Conservation (phyloP, 371 early-diverging fungal species). For the Chytridium lagenaria region DNA sequence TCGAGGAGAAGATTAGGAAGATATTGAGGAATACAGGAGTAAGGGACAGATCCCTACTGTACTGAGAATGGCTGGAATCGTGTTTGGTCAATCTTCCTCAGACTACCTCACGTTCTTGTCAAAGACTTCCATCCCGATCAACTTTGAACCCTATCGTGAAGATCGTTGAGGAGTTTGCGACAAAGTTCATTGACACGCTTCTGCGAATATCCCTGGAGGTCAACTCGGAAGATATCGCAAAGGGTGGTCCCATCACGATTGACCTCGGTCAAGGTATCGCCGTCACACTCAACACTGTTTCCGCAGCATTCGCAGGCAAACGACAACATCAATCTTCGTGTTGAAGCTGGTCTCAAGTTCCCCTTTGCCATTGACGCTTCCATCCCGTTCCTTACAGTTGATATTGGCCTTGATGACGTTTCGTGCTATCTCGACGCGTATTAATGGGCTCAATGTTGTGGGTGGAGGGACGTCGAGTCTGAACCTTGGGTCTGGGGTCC, state of each 20-base stretch:
- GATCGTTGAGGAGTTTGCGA: neutral
- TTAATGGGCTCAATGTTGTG: constrained; percentile 27
- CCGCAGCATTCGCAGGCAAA: constrained; percentile 22
- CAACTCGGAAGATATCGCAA: constrained; percentile 11
- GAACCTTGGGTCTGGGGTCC: constrained; percentile 17
- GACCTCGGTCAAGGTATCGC: constrained; percentile 18
- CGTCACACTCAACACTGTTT: constrained; percentile 28
- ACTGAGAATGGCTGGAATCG: too few species aligned
- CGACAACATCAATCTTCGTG: constrained; percentile 16
- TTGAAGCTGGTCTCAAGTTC: constrained; percentile 28
- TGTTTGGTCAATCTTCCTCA: too few species aligned
- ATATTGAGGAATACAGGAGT: too few species aligned
- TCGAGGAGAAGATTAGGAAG: too few species aligned
- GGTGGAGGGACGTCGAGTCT: constrained; percentile 26
- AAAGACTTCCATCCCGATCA: neutral
- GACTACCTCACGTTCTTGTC: constrained; percentile 13
- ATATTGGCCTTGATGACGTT: constrained; percentile 30
- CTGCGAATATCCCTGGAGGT: constrained; percentile 10
- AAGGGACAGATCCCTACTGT: too few species aligned
- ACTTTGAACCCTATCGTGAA: too few species aligned
- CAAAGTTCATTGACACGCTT: constrained; percentile 2
- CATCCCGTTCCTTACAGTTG: constrained; percentile 37
- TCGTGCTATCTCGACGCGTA: neutral
- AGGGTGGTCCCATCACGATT: constrained; percentile 13
- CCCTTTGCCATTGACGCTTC: constrained; percentile 37